Percentiles rank a stretch among this genome's conserved stretches.
phyloP scores from a whole-genome alignment of 1,284 basidiomycete genomes.

The Apiotrichum montevideense region DNA sequence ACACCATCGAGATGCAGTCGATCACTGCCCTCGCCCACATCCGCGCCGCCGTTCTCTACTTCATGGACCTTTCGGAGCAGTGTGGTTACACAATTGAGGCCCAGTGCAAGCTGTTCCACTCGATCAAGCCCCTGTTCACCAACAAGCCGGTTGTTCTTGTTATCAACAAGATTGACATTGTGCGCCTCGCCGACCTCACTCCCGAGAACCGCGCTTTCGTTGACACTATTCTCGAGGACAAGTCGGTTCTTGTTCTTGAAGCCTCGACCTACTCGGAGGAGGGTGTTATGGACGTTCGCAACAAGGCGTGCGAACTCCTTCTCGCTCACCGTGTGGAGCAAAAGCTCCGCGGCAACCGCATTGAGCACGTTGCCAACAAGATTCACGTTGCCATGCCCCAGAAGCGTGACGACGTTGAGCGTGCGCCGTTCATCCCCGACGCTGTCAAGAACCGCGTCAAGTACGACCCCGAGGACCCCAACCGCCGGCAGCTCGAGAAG shows the following conservation, averaged over 20 bases:
- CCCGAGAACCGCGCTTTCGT: slow-evolving; percentile 69
- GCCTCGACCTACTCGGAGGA: slow-evolving; percentile 91
- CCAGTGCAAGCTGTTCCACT: slow-evolving; percentile 93
- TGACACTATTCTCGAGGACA: slow-evolving; percentile 71
- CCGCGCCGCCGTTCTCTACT: slow-evolving; percentile 85
- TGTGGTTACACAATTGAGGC: slow-evolving; percentile 93
- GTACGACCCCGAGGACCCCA: slow-evolving; percentile 78
- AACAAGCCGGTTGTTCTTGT: slow-evolving; percentile 88
- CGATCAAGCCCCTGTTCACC: slow-evolving; percentile 89
- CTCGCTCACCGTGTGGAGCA: slow-evolving; percentile 85
- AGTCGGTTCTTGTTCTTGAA: slow-evolving; percentile 67
- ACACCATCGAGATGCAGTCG: slow-evolving; percentile 98
- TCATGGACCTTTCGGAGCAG: slow-evolving; percentile 95
- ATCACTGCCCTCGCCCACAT: slow-evolving; percentile 93
- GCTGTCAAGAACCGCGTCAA: slow-evolving; percentile 65
- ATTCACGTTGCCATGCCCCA: slow-evolving; percentile 89
- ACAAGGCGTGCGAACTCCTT: slow-evolving; percentile 82
- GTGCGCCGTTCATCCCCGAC: slow-evolving; percentile 81
- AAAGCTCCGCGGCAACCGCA: slow-evolving; percentile 88
- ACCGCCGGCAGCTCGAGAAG: slow-evolving; percentile 61
- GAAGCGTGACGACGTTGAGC: slow-evolving; percentile 74
- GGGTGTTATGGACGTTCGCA: slow-evolving; percentile 90
- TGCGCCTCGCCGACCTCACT: slow-evolving; percentile 70
- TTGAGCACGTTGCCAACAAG: slow-evolving; percentile 83
- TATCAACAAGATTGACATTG: slow-evolving; percentile 93